A percentile compares a stretch with the other conserved stretches of the same genome.
Evolutionary conservation across 768 basidiomycete genomes (phyloP).

Genomic region (Rhodotorula graminis): DNA sequence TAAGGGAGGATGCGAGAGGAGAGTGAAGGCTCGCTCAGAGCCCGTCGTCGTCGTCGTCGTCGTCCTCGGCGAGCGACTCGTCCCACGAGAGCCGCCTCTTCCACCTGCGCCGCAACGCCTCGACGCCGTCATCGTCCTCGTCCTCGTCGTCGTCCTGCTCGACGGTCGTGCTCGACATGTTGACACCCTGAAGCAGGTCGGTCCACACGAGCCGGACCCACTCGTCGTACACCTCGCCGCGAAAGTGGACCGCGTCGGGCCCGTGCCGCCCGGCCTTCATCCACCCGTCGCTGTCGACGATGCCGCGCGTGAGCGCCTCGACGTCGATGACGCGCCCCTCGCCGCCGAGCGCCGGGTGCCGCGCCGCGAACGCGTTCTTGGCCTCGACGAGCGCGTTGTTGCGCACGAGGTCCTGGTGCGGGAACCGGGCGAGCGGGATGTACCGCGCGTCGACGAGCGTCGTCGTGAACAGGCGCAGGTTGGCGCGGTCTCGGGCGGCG

Average conservation of each 20-base stretch:
- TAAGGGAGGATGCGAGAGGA: no score
- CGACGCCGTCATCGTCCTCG: not conserved
- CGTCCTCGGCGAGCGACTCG: not conserved
- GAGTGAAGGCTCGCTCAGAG: not conserved
- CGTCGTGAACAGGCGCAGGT: constrained; percentile 31
- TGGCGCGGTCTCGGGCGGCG: constrained; percentile 2
- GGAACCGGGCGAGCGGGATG: constrained; percentile 36
- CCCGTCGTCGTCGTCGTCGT: not conserved
- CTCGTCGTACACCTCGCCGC: constrained; percentile 29
- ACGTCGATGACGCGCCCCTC: constrained; percentile 21
- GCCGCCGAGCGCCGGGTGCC: constrained; percentile 3
- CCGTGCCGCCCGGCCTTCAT: constrained; percentile 16
- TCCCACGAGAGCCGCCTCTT: not conserved
- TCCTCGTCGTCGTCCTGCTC: not conserved
- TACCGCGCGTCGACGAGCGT: constrained; percentile 30
- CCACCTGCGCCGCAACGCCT: not conserved
- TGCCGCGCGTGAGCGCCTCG: constrained; percentile 24
- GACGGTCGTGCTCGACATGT: not conserved
- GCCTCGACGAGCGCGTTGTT: constrained; percentile 30
- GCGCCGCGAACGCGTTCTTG: constrained; percentile 9
- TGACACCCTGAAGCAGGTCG: constrained; percentile 11
- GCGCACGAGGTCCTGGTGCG: constrained; percentile 35
- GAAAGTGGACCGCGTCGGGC: constrained; percentile 37
- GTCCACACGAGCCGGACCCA: constrained; percentile 36
- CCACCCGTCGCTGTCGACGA: constrained; percentile 23